Base-by-base conservation (phyloP, 805 yeast genomes). In the Yamadazyma nakazawae region DNA sequence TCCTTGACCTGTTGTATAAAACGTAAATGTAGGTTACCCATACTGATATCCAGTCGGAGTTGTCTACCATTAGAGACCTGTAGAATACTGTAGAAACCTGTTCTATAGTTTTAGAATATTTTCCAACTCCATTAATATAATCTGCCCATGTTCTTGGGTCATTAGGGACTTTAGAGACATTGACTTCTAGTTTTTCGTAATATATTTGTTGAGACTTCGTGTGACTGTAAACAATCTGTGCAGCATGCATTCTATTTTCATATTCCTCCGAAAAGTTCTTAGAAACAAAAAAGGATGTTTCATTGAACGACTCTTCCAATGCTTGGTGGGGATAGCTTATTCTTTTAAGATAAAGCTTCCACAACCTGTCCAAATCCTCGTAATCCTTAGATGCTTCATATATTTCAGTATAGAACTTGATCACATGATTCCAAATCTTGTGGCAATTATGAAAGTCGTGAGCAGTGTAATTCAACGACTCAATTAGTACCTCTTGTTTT, bases 241-340 rank as follows among this genome's bases (percentile, higher is more conserved):
- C 78, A 0, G 43, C n/a, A 6, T 53, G 44, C 74, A 80, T 69
- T 18, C 60, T 58, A 0, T 43, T 34, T 1, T 63, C 65, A 49
- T 78, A 78, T 2, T 62, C 40, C 1, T 42, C 47, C 13, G 53
- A 54, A 18, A 52, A 59, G 38, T 63, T 35, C 2, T 46, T 32
- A 1, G 79, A 61, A 1, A 78, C 62, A 44, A 76, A 74, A 0
- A 58, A 21, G 1, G 82, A 78, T 37, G 64, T 70, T 1, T 60
- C 59, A 9, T 63, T 56, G 52, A 64, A 72, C 0, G 80, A 70
- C 0, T 67, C 64, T 3, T 73, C 75, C 7, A 78, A 45, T 2
- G 59, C 53, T 1, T 54, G 46, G 56, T 77, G 81, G 0, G 82
- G 82, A 9, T 55, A 51, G 1, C 53, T 34, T 5, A 80, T 54